A percentile compares a stretch with the other conserved stretches of the same genome.
Evolutionary conservation across 306 rosid genomes (phyloP).

Genomic region (Arachis hypogaea): DNA sequence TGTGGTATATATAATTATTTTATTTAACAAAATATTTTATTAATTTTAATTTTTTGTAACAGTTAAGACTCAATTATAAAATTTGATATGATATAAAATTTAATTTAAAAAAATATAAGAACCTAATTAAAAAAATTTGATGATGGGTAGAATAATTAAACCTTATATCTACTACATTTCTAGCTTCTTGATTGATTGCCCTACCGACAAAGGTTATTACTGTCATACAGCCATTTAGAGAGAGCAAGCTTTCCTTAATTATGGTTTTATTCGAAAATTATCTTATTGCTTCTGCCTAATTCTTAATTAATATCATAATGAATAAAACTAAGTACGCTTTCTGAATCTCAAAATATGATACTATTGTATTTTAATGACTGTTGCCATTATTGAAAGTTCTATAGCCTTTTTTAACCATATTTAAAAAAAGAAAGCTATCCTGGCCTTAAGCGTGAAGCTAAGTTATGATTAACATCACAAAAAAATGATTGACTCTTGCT

Average conservation of each 20-base stretch:
- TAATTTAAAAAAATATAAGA: no score
- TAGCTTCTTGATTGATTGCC: no score
- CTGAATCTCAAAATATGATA: neutral
- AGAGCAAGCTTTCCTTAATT: neutral
- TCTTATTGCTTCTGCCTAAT: neutral
- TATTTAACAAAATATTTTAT: no score
- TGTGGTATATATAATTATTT: no score
- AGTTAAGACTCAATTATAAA: no score
- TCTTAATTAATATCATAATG: neutral
- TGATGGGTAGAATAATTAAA: no score
- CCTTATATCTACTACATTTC: no score
- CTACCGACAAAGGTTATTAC: no score
- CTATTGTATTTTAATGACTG: neutral
- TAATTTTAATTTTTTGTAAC: no score
- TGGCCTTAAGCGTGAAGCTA: conserved; percentile 26
- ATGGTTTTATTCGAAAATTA: neutral
- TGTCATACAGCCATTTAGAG: no score
- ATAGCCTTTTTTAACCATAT: neutral
- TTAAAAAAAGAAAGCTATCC: neutral
- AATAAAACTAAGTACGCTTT: neutral
- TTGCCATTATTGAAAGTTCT: neutral
- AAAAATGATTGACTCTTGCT: conserved; percentile 25
- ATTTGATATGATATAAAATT: no score
- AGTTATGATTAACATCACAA: neutral
- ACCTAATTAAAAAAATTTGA: no score